These are phyloP conservation scores for Calonectria multiphialidica DNA, from an alignment of 2,329 filamentous ascomycete genomes.

Conservation along the genomic window DNA sequence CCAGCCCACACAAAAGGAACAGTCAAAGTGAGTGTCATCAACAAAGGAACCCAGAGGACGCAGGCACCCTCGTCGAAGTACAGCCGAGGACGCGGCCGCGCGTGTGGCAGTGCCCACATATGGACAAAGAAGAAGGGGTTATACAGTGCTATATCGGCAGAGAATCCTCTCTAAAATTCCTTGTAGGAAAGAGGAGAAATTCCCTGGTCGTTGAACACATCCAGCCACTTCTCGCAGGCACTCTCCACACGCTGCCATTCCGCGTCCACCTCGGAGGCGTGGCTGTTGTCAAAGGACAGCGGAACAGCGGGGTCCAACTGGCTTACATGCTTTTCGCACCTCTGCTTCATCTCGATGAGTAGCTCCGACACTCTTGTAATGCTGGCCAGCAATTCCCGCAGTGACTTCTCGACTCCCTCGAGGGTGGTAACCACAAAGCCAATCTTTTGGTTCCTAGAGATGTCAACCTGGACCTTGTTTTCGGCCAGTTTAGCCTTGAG, in stretches of 20 bases:
- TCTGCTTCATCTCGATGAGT: background rate
- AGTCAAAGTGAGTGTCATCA: background rate
- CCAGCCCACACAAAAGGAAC: background rate
- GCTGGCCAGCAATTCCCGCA: background rate
- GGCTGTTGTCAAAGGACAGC: background rate
- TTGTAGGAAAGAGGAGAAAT: background rate
- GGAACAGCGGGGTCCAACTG: background rate
- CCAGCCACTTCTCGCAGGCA: conserved; percentile 4
- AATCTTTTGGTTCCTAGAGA: background rate
- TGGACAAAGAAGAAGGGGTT: background rate
- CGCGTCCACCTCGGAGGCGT: background rate
- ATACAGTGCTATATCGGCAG: no score
- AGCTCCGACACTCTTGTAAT: background rate
- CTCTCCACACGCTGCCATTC: conserved; percentile 1
- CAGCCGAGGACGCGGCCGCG: background rate
- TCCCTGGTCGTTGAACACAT: background rate
- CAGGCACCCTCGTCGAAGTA: background rate
- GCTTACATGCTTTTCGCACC: background rate
- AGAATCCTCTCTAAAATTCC: background rate
- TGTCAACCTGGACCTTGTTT: background rate
- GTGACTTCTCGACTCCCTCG: background rate
- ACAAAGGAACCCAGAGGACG: background rate
- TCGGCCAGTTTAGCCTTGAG: background rate
- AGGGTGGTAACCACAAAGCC: background rate
- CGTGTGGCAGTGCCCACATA: background rate